Conservation (phyloP, 2,329 filamentous ascomycete genomes). For the Thielaviopsis euricoi region DNA sequence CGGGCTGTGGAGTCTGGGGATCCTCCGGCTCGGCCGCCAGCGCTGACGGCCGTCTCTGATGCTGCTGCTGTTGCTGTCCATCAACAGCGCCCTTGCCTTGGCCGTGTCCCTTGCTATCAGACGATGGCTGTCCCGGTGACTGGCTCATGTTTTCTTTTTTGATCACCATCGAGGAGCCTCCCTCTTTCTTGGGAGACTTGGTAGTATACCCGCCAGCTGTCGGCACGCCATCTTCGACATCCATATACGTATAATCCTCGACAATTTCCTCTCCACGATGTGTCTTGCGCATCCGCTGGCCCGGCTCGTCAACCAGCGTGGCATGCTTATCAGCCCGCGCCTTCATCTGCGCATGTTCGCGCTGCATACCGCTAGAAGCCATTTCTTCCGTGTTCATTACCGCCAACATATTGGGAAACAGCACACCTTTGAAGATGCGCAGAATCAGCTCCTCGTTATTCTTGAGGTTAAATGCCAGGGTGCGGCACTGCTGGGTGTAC, state of each 20-base stretch:
- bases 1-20: conserved; percentile 1
- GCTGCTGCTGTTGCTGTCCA: conserved; percentile 49
- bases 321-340: conserved; percentile 68
- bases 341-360: conserved; percentile 59
- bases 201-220: conserved; percentile 14
- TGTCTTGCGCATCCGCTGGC: conserved; percentile 68
- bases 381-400: conserved; percentile 82
- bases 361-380: conserved; percentile 77
- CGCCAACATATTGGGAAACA: conserved; percentile 64
- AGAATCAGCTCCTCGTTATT: conserved; percentile 65
- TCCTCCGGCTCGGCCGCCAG: neutral
- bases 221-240: conserved; percentile 15
- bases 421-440: conserved; percentile 53
- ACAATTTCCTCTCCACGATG: conserved; percentile 92
- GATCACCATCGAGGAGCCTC: conserved; percentile 11
- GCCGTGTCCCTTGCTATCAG: conserved; percentile 74
- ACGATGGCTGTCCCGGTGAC: conserved; percentile 42
- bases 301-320: conserved; percentile 60
- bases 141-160: conserved; percentile 22
- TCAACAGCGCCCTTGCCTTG: conserved; percentile 38
- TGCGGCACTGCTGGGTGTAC: conserved; percentile 50
- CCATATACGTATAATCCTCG: conserved; percentile 48
- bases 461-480: conserved; percentile 75
- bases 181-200: neutral
- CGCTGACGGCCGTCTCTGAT: conserved; percentile 12